phyloP scores from a whole-genome alignment of 2,329 filamentous ascomycete species.

The Aspergillus bombycis region DNA sequence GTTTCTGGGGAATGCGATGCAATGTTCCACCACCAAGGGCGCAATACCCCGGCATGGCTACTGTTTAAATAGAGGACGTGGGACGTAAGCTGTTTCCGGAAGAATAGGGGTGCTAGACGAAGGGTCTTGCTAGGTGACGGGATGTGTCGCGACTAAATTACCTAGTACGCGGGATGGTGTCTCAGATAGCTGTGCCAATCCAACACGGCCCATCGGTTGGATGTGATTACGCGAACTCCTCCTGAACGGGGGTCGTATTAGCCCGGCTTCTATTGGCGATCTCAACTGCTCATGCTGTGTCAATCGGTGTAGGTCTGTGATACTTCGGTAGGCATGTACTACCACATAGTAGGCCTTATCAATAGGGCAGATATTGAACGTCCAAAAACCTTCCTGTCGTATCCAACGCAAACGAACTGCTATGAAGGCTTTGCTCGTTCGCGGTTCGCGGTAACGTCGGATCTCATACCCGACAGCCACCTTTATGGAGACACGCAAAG shows the following conservation, averaged over 20 bases:
- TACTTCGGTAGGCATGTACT: no score
- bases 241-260: no score
- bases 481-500: neutral
- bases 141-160: neutral
- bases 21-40: neutral
- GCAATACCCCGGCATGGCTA: neutral
- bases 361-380: no score
- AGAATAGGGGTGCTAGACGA: neutral
- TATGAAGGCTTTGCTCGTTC: neutral
- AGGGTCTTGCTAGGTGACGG: neutral
- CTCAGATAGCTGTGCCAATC: neutral
- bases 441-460: neutral
- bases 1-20: neutral
- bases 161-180: neutral
- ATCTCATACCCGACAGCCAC: neutral
- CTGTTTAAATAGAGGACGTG: neutral
- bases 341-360: no score
- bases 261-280: neutral
- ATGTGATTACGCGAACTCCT: no score
- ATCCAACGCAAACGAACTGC: neutral
- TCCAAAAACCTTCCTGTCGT: neutral
- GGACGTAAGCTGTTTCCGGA: neutral
- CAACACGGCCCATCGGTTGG: no score
- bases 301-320: no score
- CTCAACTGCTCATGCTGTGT: neutral